These are phyloP conservation scores for Hygrophorus russula DNA, from an alignment of 768 basidiomycete genomes.

Conservation along the genomic window DNA sequence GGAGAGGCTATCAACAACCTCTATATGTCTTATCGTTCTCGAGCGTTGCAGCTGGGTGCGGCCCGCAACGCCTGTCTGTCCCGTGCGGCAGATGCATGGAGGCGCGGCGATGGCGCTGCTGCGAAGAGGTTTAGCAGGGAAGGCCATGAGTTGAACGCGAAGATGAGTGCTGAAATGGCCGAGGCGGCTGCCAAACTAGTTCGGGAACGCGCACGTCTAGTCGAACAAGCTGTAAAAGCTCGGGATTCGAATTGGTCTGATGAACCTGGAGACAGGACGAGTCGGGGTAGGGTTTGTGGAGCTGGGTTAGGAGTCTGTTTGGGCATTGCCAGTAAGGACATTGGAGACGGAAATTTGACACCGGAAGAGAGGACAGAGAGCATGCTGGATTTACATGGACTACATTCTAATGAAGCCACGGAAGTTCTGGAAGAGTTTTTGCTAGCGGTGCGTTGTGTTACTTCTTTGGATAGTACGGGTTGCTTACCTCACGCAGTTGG, in stretches of 20 bases:
- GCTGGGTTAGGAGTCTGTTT: constrained; percentile 78
- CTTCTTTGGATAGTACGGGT: constrained; percentile 1
- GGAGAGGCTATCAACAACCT: constrained; percentile 69
- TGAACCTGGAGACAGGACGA: constrained; percentile 69
- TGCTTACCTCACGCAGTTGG: constrained; percentile 39
- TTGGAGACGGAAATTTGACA: constrained; percentile 41
- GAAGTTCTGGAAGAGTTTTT: constrained; percentile 87
- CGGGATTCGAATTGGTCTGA: constrained; percentile 73
- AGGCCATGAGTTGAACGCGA: constrained; percentile 86
- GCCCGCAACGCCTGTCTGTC: constrained; percentile 91
- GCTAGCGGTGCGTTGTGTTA: constrained; percentile 52
- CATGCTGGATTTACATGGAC: constrained; percentile 82
- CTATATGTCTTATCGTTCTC: constrained; percentile 83
- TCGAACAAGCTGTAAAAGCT: constrained; percentile 63
- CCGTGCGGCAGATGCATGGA: constrained; percentile 93
- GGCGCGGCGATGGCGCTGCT: constrained; percentile 88
- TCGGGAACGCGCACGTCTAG: constrained; percentile 63
- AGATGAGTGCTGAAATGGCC: constrained; percentile 81
- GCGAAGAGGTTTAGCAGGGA: constrained; percentile 93
- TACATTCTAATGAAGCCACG: constrained; percentile 89
- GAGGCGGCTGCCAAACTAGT: constrained; percentile 81
- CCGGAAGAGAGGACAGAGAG: constrained; percentile 87
- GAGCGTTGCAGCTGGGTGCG: constrained; percentile 85
- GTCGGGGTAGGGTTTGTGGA: constrained; percentile 65
- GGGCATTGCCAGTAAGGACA: constrained; percentile 63